phyloP scores from a whole-genome alignment of 1,284 basidiomycete genomes.

The Malassezia sp. region DNA sequence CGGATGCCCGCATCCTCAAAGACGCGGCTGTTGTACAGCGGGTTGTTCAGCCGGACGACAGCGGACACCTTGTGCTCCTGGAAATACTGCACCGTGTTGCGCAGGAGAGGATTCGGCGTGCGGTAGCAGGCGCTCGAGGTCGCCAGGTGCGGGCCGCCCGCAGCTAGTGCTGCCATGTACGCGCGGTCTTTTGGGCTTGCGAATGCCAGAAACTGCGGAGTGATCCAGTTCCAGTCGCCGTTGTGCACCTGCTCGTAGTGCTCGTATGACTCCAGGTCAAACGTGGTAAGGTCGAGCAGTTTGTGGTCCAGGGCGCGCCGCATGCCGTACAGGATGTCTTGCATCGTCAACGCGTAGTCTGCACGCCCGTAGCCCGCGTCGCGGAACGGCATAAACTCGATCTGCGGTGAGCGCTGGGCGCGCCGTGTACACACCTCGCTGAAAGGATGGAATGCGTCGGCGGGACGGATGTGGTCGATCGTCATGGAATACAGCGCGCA shows the following conservation, averaged over 20 bases:
- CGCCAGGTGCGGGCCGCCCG: conserved; percentile 33
- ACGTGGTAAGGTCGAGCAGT: conserved; percentile 80
- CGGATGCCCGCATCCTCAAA: conserved; percentile 79
- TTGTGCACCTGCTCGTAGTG: conserved; percentile 56
- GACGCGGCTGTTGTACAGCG: conserved; percentile 74
- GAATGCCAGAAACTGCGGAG: conserved; percentile 61
- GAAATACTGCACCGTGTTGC: conserved; percentile 82
- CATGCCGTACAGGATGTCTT: conserved; percentile 78
- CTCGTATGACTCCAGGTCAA: conserved; percentile 71
- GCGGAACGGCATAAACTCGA: conserved; percentile 78
- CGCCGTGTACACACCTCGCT: conserved; percentile 20
- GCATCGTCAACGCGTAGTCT: conserved; percentile 82
- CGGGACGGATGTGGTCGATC: conserved; percentile 77
- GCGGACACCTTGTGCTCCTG: conserved; percentile 72
- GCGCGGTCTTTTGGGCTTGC: conserved; percentile 60
- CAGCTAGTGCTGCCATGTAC: conserved; percentile 36
- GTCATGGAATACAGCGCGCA: conserved; percentile 83
- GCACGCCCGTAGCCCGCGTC: conserved; percentile 87
- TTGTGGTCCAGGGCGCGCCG: conserved; percentile 84
- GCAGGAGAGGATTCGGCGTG: conserved; percentile 10
- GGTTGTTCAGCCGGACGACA: conserved; percentile 88
- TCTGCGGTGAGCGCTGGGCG: conserved; percentile 14
- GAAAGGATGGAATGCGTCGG: conserved; percentile 78
- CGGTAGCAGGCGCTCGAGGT: conserved; percentile 9
- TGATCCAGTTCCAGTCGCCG: conserved; percentile 94